Conservation (phyloP, 2,329 filamentous ascomycete genomes). For the Tolypocladium tundrense region DNA sequence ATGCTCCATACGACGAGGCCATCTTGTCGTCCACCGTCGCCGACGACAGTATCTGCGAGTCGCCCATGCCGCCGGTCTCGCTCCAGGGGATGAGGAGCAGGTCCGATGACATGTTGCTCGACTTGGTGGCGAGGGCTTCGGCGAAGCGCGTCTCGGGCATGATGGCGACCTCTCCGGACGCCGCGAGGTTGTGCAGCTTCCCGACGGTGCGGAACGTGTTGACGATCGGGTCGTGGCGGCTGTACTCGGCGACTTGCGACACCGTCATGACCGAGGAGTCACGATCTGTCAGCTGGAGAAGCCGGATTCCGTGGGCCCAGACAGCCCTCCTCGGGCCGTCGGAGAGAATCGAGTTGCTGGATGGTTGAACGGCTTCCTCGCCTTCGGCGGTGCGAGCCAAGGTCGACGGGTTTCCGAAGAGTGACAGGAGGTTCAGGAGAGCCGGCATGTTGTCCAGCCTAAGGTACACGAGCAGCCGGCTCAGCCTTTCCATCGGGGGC, state of each 20-base stretch:
- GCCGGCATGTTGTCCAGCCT: conserved; percentile 77
- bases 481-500: conserved; percentile 27
- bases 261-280: conserved; percentile 94
- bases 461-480: conserved; percentile 67
- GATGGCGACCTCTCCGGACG: conserved; percentile 72
- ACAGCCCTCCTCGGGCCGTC: conserved; percentile 22
- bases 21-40: conserved; percentile 24
- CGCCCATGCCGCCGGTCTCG: conserved; percentile 64
- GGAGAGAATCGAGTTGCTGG: background rate
- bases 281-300: conserved; percentile 82
- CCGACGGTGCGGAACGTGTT: conserved; percentile 88
- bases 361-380: conserved; percentile 7
- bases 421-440: conserved; percentile 69
- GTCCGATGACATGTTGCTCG: conserved; percentile 59
- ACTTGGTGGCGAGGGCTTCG: conserved; percentile 62
- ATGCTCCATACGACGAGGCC: conserved; percentile 52
- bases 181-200: conserved; percentile 70
- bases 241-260: conserved; percentile 66
- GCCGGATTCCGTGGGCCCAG: conserved; percentile 72
- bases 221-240: conserved; percentile 69
- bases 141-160: conserved; percentile 70
- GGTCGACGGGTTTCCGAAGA: conserved; percentile 48
- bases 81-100: conserved; percentile 85
- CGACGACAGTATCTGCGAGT: conserved; percentile 29
- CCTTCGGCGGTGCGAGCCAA: conserved; percentile 6